Evolutionary conservation across 805 yeast genomes (phyloP).

Genomic region (Sugiyamaella boreocaroliniensis): DNA sequence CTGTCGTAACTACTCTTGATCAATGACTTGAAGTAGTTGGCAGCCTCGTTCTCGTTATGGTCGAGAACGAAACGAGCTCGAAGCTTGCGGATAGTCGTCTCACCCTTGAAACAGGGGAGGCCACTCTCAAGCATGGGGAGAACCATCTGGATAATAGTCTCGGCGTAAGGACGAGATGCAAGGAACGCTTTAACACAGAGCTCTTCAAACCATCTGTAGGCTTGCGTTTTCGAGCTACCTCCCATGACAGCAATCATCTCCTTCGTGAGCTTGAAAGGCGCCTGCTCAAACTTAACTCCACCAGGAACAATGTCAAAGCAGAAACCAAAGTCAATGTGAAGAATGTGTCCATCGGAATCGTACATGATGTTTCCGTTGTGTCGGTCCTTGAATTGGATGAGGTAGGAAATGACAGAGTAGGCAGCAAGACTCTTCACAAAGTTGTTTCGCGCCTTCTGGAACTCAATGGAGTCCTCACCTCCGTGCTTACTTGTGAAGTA

Average conservation of each 20-base stretch:
- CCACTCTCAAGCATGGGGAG: constrained; percentile 93
- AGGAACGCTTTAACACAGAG: constrained; percentile 88
- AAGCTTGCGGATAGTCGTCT: constrained; percentile 69
- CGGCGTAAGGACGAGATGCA: constrained; percentile 82
- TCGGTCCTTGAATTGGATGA: constrained; percentile 89
- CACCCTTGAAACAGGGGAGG: constrained; percentile 88
- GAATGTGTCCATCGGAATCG: constrained; percentile 88
- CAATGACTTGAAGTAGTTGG: constrained; percentile 64
- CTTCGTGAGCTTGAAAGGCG: constrained; percentile 91
- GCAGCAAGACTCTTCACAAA: constrained; percentile 90
- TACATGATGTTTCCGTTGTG: constrained; percentile 98
- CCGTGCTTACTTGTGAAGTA: constrained; percentile 90
- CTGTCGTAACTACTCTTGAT: constrained; percentile 80
- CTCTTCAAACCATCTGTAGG: constrained; percentile 91
- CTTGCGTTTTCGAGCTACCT: constrained; percentile 77
- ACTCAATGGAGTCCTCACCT: constrained; percentile 83
- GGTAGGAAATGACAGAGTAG: constrained; percentile 82
- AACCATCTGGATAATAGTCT: constrained; percentile 76
- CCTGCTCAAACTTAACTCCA: constrained; percentile 96
- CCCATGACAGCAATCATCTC: constrained; percentile 97
- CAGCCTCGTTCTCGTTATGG: constrained; percentile 81
- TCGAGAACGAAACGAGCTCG: constrained; percentile 72
- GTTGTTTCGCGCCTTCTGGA: constrained; percentile 86
- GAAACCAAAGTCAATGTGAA: constrained; percentile 97
- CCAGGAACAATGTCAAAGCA: constrained; percentile 99